Base-by-base conservation (phyloP, 140 eudicot genomes). In the Anethum foeniculum region DNA sequence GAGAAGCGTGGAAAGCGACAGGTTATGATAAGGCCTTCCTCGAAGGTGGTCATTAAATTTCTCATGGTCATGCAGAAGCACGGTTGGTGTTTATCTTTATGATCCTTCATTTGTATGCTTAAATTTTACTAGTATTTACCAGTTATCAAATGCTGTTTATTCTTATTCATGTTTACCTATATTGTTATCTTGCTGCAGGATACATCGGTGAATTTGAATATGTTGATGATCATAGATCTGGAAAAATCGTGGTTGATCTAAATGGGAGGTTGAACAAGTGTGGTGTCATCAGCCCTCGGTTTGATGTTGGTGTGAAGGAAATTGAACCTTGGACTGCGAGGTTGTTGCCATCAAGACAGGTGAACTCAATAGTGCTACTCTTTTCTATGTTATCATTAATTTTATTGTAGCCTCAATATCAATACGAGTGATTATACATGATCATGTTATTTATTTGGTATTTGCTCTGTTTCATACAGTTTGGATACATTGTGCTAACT, bases 1-100 rank as follows among this genome's bases (percentile, higher is more conserved):
- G 88, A 85, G 79, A 85, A 85, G 80, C 78, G 86, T 56, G 88
- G 88, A 47, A 85, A 85, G 79, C 65, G 88, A 28, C 88, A 85
- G 83, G 88, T 85, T 34, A 73, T 73, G 77, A 73, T 73, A 23
- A 73, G 77, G 77, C 77, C 77, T 39, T 73, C 77, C 54, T 73
- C 77, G 13, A 73, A 73, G 77, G 77, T 73, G 51, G 48, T 73
- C 32, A 73, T 73, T 46, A 73, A 73, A 11, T 73, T 73, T 73
- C 77, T 73, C 48, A 44, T 73, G 52, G 77, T 73, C 54, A 73
- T 73, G 77, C 86, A 85, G 73, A 85, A 85, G 84, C 88, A 85
- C 21, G 88, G 88, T 85, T 34, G 27, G 86, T 78, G 21, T 19
- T 39, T 43, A 25, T 38, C 15, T 47, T 10, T 48, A 23, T 36